A percentile compares a stretch with the other conserved stretches of the same genome.
Conservation (phyloP, 352 stramenopile genomes). For the Phytophthora pluvialis region DNA sequence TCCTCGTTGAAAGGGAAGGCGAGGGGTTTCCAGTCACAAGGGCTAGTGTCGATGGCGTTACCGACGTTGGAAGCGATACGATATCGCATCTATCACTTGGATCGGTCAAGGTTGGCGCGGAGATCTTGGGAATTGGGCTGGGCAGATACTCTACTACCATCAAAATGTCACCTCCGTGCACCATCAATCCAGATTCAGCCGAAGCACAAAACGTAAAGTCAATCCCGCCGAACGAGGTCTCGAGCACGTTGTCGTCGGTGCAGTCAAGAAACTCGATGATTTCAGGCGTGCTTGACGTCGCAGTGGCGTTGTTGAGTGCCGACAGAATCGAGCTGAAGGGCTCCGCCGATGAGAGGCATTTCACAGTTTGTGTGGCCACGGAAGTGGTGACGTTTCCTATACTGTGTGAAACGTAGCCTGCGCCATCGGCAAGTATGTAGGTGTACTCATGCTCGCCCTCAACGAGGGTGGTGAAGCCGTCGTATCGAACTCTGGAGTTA, state of each 20-base stretch:
- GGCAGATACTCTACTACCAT: constrained; percentile 15
- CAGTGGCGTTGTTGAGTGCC: constrained; percentile 16
- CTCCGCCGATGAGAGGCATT: background rate
- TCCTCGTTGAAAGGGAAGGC: too few species aligned
- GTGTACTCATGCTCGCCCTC: constrained; percentile 10
- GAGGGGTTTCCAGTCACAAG: constrained; percentile 2
- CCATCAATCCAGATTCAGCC: constrained; percentile 9
- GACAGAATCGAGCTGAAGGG: constrained; percentile 14
- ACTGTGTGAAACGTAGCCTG: constrained; percentile 25
- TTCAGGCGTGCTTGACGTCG: constrained; percentile 13
- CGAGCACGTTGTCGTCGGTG: constrained; percentile 2
- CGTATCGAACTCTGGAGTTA: constrained; percentile 19
- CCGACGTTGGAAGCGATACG: background rate
- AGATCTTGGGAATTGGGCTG: background rate
- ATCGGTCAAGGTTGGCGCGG: background rate
- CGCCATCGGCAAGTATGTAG: constrained; percentile 30
- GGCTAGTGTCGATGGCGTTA: background rate
- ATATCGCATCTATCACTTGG: too few species aligned
- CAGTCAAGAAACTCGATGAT: constrained; percentile 16
- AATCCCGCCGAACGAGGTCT: constrained; percentile 12
- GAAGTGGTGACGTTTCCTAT: background rate
- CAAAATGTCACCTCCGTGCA: constrained; percentile 12
- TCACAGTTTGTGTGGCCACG: background rate
- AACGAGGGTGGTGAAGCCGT: constrained; percentile 26
- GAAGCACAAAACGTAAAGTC: constrained; percentile 15